Conservation (phyloP, 208 protist species). For the Phytomonas sp. region DNA sequence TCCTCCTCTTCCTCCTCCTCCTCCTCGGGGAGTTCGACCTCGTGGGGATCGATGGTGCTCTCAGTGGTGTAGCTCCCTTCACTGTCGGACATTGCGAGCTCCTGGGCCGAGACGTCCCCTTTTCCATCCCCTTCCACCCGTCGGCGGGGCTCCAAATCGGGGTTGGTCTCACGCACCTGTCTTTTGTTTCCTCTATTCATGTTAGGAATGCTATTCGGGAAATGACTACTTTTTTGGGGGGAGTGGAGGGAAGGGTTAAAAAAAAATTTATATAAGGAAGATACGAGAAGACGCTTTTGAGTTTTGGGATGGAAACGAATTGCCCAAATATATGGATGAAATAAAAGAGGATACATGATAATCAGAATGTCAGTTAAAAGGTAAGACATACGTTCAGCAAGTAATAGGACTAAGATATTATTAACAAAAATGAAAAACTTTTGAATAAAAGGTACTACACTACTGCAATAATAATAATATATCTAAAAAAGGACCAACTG, state of each 20-base stretch:
- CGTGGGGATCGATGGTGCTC: slow-evolving; percentile 26
- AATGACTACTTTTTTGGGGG: background rate
- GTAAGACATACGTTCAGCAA: background rate
- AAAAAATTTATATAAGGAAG: background rate
- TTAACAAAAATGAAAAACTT: background rate
- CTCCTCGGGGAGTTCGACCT: slow-evolving; percentile 20
- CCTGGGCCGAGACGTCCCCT: slow-evolving; percentile 22
- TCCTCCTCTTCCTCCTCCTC: slow-evolving; percentile 25
- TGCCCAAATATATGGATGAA: background rate
- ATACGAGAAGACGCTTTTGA: too few species aligned
- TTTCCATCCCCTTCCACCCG: slow-evolving; percentile 26
- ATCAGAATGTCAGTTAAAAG: background rate
- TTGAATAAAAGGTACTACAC: background rate
- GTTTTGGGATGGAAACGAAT: background rate
- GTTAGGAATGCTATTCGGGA: background rate
- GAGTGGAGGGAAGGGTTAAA: background rate
- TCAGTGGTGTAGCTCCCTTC: slow-evolving; percentile 28
- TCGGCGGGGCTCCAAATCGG: slow-evolving; percentile 17
- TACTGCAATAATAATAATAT: background rate
- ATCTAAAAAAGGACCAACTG: background rate
- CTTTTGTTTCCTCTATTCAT: background rate
- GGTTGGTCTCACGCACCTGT: background rate
- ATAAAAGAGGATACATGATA: background rate
- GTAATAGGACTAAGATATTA: background rate
- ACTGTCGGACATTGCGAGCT: background rate